Evolutionary conservation across 2,329 filamentous ascomycete genomes (phyloP).

Genomic region (Aspergillus terreus): DNA sequence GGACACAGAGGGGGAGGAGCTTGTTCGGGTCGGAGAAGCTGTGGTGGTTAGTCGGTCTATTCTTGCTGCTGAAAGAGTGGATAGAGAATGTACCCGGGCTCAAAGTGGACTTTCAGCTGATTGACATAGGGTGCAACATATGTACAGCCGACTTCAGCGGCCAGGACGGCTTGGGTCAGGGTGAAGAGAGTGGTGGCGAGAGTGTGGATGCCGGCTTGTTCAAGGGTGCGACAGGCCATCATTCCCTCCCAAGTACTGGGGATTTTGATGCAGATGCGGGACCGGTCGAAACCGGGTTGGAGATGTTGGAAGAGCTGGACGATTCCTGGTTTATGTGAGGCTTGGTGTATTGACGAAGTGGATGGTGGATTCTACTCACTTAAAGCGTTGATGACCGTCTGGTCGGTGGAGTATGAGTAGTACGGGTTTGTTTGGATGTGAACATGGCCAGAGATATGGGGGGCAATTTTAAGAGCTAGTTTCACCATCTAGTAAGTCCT

Average conservation of each 20-base stretch:
- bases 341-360: not conserved
- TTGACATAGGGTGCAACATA: constrained; percentile 65
- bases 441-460: constrained; percentile 49
- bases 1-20: constrained; percentile 47
- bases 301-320: constrained; percentile 46
- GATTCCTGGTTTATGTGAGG: constrained; percentile 41
- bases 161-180: constrained; percentile 57
- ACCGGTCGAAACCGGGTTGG: constrained; percentile 42
- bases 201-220: constrained; percentile 54
- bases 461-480: constrained; percentile 50
- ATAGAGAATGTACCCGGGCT: constrained; percentile 26
- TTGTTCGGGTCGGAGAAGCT: constrained; percentile 27
- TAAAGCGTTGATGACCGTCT: constrained; percentile 50
- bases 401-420: constrained; percentile 48
- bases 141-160: constrained; percentile 54
- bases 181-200: constrained; percentile 63
- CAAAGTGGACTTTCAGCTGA: constrained; percentile 61
- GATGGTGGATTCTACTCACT: constrained; percentile 35
- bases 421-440: constrained; percentile 61
- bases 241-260: constrained; percentile 62
- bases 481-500: constrained; percentile 49
- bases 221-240: constrained; percentile 54
- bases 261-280: constrained; percentile 61
- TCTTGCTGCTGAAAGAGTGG: not conserved
- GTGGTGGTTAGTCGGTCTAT: not conserved